Conservation (phyloP, 2,329 filamentous ascomycete species). For the Pseudohalonectria lignicola region DNA sequence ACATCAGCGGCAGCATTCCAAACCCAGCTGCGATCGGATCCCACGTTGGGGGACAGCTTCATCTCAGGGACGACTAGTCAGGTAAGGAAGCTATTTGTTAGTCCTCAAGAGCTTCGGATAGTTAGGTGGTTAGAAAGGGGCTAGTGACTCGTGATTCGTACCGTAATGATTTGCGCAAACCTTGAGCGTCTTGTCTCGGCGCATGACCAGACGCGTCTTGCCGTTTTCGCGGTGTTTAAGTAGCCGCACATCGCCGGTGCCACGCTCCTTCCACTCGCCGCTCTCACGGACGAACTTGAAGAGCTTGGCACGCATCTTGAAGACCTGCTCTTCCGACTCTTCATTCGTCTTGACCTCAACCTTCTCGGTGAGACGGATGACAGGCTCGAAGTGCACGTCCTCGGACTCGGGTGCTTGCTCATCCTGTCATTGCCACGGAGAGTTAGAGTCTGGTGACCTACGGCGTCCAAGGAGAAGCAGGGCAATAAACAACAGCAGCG, state of each 20-base stretch:
- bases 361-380: constrained; percentile 92
- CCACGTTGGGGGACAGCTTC: constrained; percentile 97
- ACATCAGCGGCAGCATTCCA: constrained; percentile 98
- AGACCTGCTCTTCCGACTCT: constrained; percentile 91
- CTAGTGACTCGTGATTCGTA: constrained; percentile 34
- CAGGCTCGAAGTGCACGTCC: constrained; percentile 94
- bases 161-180: constrained; percentile 99
- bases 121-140: background rate
- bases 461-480: no score
- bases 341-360: constrained; percentile 97
- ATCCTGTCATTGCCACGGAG: constrained; percentile 39
- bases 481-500: no score
- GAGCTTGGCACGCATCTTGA: constrained; percentile 99
- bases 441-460: background rate
- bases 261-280: constrained; percentile 98
- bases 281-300: constrained; percentile 93
- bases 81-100: constrained; percentile 1
- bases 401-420: constrained; percentile 77
- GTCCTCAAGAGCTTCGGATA: background rate
- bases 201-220: constrained; percentile 97
- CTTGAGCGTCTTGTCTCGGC: constrained; percentile 98
- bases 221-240: constrained; percentile 98
- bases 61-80: constrained; percentile 83
- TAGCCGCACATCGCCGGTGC: constrained; percentile 89
- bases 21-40: constrained; percentile 97